Evolutionary conservation across 306 rosid genomes (phyloP).

Genomic region (Cicer yamashitae): DNA sequence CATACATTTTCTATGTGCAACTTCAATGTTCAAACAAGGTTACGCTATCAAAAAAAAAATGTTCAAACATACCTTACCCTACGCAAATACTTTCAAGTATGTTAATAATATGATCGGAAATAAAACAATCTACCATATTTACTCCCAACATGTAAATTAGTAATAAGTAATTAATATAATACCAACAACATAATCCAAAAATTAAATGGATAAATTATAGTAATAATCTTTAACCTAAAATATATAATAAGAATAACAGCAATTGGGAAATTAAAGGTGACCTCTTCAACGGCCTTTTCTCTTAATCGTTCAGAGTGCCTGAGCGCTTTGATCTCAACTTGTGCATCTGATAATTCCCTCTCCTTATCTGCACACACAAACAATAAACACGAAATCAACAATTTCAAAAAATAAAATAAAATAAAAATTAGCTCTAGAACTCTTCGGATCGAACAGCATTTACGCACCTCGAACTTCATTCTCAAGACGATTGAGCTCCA

Average conservation of each 20-base stretch:
- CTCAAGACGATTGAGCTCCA: constrained; percentile 99
- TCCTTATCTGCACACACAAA: constrained; percentile 80
- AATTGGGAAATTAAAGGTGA: constrained; percentile 43
- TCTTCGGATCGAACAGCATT: constrained; percentile 82
- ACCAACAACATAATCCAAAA: neutral
- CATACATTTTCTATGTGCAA: neutral
- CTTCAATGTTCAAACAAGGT: neutral
- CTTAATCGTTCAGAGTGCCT: constrained; percentile 84
- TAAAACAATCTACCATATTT: neutral
- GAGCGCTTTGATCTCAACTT: constrained; percentile 96
- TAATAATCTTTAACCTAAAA: neutral
- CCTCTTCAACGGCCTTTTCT: constrained; percentile 98
- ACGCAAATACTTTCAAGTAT: neutral
- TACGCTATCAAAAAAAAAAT: too few relatives aligned
- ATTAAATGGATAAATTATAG: neutral
- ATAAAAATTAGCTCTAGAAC: constrained; percentile 52
- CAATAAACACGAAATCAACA: neutral
- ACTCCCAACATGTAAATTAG: constrained; percentile 14
- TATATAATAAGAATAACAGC: neutral
- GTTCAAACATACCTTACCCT: too few relatives aligned
- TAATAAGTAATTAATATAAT: neutral
- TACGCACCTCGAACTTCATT: constrained; percentile 91
- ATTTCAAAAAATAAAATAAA: constrained; percentile 13
- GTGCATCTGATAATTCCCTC: constrained; percentile 89
- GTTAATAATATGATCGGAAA: constrained; percentile 31